These are phyloP conservation scores for Staphylotrichum tortipilum DNA, from an alignment of 495 filamentous ascomycete genomes.

Conservation along the genomic window DNA sequence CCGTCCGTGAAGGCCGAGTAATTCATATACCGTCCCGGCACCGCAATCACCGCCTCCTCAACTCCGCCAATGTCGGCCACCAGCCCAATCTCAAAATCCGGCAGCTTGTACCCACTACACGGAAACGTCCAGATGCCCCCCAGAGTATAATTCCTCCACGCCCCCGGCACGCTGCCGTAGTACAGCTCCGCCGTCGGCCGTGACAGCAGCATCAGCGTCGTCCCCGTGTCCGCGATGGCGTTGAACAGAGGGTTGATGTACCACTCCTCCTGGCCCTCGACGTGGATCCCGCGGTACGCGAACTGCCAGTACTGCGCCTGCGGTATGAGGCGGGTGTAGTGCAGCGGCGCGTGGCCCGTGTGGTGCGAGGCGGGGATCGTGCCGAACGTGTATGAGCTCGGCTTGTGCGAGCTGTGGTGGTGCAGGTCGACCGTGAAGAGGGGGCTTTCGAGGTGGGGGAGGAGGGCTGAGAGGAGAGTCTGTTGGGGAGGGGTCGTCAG, in stretches of 20 bases:
- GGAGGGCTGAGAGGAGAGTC: conserved; percentile 59
- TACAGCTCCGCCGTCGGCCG: conserved; percentile 52
- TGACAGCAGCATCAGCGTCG: conserved; percentile 59
- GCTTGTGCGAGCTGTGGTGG: conserved; percentile 49
- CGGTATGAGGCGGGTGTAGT: conserved; percentile 54
- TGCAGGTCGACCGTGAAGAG: conserved; percentile 65
- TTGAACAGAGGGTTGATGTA: conserved; percentile 26
- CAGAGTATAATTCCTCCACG: conserved; percentile 44
- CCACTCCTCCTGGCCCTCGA: conserved; percentile 42
- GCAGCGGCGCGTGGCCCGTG: conserved; percentile 31
- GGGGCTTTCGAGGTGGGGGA: conserved; percentile 34
- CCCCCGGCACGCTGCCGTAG: conserved; percentile 54
- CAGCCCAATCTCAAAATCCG: conserved; percentile 43
- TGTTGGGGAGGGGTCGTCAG: conserved; percentile 47
- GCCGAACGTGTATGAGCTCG: conserved; percentile 60
- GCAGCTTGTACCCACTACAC: conserved; percentile 42
- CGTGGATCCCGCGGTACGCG: conserved; percentile 45
- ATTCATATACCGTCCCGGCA: conserved; percentile 60
- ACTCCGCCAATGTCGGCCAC: conserved; percentile 48
- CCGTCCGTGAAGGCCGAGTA: conserved; percentile 49
- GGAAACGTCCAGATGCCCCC: conserved; percentile 56
- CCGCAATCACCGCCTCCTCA: conserved; percentile 43
- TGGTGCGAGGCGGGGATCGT: conserved; percentile 54
- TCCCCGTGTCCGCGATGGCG: conserved; percentile 70
- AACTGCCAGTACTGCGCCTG: conserved; percentile 60